These are phyloP conservation scores for Leccinum colubrinum DNA, from an alignment of 1,284 basidiomycete genomes.

Conservation along the genomic window DNA sequence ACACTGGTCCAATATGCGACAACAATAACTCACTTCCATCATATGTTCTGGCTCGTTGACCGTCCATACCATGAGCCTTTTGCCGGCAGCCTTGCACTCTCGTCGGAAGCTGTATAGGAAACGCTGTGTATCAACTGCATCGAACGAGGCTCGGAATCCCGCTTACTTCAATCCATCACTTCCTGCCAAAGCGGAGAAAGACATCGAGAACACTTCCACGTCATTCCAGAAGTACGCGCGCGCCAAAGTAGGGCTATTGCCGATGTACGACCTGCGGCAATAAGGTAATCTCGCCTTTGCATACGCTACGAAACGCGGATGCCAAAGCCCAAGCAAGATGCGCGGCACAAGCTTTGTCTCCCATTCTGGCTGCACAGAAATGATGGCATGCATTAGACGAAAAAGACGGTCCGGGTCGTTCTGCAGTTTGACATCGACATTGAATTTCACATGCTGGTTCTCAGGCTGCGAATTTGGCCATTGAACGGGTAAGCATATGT, in stretches of 20 bases:
- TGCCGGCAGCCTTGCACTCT: slow-evolving; percentile 79
- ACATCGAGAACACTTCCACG: slow-evolving; percentile 88
- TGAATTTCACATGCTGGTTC: slow-evolving; percentile 84
- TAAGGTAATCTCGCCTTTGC: slow-evolving; percentile 80
- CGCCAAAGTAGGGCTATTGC: slow-evolving; percentile 66
- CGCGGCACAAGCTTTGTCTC: slow-evolving; percentile 83
- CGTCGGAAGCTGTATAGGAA: slow-evolving; percentile 61
- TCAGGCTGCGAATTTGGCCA: slow-evolving; percentile 54
- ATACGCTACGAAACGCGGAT: slow-evolving; percentile 83
- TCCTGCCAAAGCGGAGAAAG: slow-evolving; percentile 75
- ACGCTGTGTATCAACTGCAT: slow-evolving; percentile 17
- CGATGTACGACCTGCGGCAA: slow-evolving; percentile 86
- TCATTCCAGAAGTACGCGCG: slow-evolving; percentile 89
- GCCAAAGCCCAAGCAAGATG: slow-evolving; percentile 91
- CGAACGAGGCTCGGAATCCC: not conserved
- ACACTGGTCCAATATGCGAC: not conserved
- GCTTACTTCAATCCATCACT: slow-evolving; percentile 67
- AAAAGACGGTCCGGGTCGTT: slow-evolving; percentile 91
- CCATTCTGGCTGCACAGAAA: slow-evolving; percentile 75
- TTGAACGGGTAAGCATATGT: slow-evolving; percentile 4
- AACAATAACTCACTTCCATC: slow-evolving; percentile 70
- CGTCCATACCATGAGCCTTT: slow-evolving; percentile 95
- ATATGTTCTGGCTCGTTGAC: slow-evolving; percentile 91
- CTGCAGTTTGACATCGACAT: slow-evolving; percentile 93
- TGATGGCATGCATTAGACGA: slow-evolving; percentile 75